Evolutionary conservation across 2,329 filamentous ascomycete genomes (phyloP).

Genomic region (Penicillium corylophilum): DNA sequence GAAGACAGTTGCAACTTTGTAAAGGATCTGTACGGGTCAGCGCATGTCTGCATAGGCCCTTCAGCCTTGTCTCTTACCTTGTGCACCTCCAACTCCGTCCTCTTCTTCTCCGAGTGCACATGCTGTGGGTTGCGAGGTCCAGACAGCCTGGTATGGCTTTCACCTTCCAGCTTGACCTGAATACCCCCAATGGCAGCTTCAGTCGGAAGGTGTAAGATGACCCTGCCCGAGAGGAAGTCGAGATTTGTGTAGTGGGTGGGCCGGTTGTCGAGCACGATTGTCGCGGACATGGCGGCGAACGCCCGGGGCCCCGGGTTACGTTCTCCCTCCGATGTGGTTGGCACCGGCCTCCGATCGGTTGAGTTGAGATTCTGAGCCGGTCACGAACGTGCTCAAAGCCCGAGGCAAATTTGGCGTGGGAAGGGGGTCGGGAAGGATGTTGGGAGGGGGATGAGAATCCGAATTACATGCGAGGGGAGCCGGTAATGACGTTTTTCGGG

Average conservation of each 20-base stretch:
- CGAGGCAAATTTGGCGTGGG: not conserved
- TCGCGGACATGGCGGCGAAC: constrained; percentile 45
- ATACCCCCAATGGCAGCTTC: constrained; percentile 48
- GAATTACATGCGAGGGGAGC: constrained; percentile 17
- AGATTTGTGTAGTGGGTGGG: constrained; percentile 50
- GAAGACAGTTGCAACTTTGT: constrained; percentile 49
- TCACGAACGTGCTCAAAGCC: not conserved
- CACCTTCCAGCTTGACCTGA: constrained; percentile 51
- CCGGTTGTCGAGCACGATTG: constrained; percentile 44
- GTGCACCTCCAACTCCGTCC: constrained; percentile 50
- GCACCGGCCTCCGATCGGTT: not conserved
- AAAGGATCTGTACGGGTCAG: constrained; percentile 41
- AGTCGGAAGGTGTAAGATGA: constrained; percentile 42
- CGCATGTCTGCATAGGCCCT: not conserved
- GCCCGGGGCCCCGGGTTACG: constrained; percentile 12
- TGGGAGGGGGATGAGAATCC: constrained; percentile 6
- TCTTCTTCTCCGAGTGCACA: constrained; percentile 48
- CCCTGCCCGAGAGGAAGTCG: constrained; percentile 47
- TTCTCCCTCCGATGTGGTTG: not conserved
- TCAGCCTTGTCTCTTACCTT: constrained; percentile 38
- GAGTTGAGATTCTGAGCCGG: not conserved
- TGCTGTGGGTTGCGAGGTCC: constrained; percentile 40
- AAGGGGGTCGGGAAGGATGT: constrained; percentile 4
- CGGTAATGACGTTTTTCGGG: constrained; percentile 22
- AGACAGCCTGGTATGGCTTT: constrained; percentile 47